Evolutionary conservation across 352 stramenopile genomes (phyloP).

Genomic region (Thalassiosira exigua): DNA sequence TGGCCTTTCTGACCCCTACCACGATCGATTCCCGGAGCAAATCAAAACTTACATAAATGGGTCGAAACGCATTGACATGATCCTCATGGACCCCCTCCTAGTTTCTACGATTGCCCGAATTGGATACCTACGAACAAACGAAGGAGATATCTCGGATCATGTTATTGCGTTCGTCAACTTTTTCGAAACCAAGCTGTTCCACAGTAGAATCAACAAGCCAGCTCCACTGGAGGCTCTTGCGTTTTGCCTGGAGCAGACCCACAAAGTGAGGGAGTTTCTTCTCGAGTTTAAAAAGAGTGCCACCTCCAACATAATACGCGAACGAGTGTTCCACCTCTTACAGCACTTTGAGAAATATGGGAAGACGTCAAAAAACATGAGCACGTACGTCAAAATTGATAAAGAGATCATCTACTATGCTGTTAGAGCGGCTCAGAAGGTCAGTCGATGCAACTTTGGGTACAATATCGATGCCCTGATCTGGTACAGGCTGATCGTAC

Average conservation of each 20-base stretch:
- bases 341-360: constrained; percentile 1
- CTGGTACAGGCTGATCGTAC: no score
- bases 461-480: constrained; percentile 43
- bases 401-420: constrained; percentile 5
- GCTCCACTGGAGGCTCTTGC: background rate
- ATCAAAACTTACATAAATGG: constrained; percentile 12
- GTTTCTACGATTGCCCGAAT: background rate
- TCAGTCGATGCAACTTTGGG: constrained; percentile 12
- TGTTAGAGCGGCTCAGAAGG: background rate
- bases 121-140: constrained; percentile 11
- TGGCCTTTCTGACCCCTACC: constrained; percentile 10
- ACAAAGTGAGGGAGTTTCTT: constrained; percentile 24
- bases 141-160: constrained; percentile 7
- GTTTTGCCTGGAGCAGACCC: constrained; percentile 25
- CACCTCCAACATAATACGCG: constrained; percentile 1
- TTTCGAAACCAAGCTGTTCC: constrained; percentile 17
- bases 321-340: background rate
- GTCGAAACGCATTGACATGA: constrained; percentile 19
- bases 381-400: background rate
- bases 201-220: constrained; percentile 16
- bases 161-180: constrained; percentile 28
- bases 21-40: constrained; percentile 16
- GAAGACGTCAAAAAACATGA: background rate
- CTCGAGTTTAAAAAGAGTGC: background rate
- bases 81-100: constrained; percentile 3